phyloP scores from a whole-genome alignment of 1,139 yeast genomes.

The Blastobotrys ciferrii region DNA sequence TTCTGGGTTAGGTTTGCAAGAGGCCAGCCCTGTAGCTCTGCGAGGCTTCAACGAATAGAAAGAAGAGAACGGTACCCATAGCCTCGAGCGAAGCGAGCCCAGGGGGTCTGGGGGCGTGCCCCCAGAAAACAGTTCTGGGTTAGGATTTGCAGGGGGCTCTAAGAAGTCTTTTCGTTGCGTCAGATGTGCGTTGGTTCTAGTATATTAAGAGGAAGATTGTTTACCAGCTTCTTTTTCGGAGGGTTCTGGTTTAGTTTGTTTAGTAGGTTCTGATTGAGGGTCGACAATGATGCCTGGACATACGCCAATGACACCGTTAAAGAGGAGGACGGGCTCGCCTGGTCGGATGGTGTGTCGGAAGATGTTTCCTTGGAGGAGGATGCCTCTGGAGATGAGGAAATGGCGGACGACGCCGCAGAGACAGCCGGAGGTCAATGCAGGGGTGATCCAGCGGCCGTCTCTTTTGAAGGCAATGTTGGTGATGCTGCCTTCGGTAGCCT shows the following conservation, averaged over 20 bases:
- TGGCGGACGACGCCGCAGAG: slow-evolving; percentile 81
- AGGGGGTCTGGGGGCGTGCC: no score
- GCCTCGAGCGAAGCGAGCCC: no score
- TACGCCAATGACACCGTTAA: slow-evolving; percentile 85
- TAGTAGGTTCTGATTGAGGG: not conserved
- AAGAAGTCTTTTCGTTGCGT: no score
- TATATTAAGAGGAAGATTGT: not conserved
- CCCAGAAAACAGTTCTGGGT: no score
- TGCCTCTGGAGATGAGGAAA: slow-evolving; percentile 53
- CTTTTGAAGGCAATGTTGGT: slow-evolving; percentile 72
- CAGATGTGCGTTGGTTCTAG: no score
- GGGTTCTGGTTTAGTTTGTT: no score
- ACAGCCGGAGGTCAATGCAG: slow-evolving; percentile 73
- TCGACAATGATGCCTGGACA: slow-evolving; percentile 47
- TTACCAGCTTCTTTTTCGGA: no score
- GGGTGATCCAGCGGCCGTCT: slow-evolving; percentile 71
- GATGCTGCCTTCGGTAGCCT: slow-evolving; percentile 80
- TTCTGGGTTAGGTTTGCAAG: no score
- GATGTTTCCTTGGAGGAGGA: slow-evolving; percentile 56
- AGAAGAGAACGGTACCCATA: no score
- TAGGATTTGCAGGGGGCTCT: no score
- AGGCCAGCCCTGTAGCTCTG: no score
- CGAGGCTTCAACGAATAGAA: no score
- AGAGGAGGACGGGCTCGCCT: slow-evolving; percentile 68
- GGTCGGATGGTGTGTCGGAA: slow-evolving; percentile 44